Evolutionary conservation across 2,329 filamentous ascomycete genomes (phyloP).

Genomic region (Penicillium expansum): DNA sequence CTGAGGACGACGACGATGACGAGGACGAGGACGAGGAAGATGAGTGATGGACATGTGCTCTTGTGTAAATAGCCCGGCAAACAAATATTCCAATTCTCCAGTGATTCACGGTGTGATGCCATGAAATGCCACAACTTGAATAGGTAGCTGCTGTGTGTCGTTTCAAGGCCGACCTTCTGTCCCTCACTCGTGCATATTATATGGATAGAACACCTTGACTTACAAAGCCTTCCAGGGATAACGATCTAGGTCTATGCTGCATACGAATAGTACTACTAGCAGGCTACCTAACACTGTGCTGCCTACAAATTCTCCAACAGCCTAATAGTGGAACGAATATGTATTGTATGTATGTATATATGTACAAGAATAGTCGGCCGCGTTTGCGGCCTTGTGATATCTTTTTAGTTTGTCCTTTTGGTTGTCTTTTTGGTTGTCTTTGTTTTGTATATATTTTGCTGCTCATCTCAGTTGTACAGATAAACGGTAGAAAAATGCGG

Average conservation of each 20-base stretch:
- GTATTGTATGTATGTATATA: no score
- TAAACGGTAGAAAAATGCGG: no score
- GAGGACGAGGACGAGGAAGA: constrained; percentile 57
- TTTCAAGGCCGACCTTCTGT: neutral
- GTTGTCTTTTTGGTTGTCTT: no score
- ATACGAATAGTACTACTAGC: neutral
- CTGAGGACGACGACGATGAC: constrained; percentile 64
- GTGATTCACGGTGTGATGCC: neutral
- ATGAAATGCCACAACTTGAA: neutral
- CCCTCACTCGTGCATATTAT: neutral
- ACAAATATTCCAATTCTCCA: neutral
- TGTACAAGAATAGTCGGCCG: no score
- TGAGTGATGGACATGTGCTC: constrained; percentile 36
- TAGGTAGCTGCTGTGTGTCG: neutral
- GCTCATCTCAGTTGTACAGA: no score
- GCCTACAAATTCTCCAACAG: no score
- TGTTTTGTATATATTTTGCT: no score
- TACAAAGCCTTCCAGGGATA: neutral
- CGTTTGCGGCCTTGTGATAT: no score
- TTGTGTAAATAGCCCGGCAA: constrained; percentile 9
- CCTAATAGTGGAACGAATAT: no score
- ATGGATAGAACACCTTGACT: neutral
- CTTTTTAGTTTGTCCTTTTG: no score
- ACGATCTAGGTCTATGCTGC: neutral
- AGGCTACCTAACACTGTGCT: neutral